Percentiles rank a stretch among this genome's conserved stretches.
These are phyloP conservation scores for Boletus fagicola DNA, from an alignment of 768 basidiomycete species.

Conservation along the genomic window DNA sequence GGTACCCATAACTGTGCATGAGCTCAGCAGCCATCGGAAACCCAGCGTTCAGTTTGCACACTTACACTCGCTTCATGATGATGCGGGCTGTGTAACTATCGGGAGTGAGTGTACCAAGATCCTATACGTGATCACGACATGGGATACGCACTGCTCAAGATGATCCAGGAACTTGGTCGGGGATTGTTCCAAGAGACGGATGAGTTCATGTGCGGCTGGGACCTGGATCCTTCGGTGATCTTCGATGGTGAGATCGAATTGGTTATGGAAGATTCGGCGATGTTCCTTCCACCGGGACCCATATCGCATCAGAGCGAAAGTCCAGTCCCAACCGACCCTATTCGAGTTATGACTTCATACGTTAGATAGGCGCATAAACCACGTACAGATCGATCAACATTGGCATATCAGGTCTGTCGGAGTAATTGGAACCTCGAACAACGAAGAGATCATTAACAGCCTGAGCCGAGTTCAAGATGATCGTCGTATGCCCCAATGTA, in stretches of 20 bases:
- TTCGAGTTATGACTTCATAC: background rate
- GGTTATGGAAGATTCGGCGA: conserved; percentile 6
- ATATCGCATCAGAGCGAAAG: conserved; percentile 5
- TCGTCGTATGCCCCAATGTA: conserved; percentile 1
- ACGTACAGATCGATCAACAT: conserved; percentile 7
- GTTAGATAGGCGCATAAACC: background rate
- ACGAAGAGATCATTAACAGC: conserved; percentile 6
- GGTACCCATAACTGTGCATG: background rate
- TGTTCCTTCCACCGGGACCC: conserved; percentile 4
- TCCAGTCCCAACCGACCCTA: conserved; percentile 9
- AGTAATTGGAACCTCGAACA: conserved; percentile 2
- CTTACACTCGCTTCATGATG: conserved; percentile 8
- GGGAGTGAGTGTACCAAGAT: background rate
- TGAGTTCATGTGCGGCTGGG: conserved; percentile 1
- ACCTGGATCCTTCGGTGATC: conserved; percentile 4
- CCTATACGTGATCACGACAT: background rate
- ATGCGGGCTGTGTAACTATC: conserved; percentile 5
- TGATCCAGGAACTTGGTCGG: conserved; percentile 2
- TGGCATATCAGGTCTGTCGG: conserved; percentile 3
- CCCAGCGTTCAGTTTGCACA: background rate
- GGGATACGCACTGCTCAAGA: conserved; percentile 1
- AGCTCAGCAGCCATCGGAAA: background rate
- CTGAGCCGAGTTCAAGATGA: conserved; percentile 2
- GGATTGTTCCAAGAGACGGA: background rate
- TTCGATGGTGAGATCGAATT: conserved; percentile 3